Evolutionary conservation across 2,329 filamentous ascomycete genomes (phyloP), one percentile per base, ranked within the genome.

Genomic region (Aspergillus carbonarius): DNA sequence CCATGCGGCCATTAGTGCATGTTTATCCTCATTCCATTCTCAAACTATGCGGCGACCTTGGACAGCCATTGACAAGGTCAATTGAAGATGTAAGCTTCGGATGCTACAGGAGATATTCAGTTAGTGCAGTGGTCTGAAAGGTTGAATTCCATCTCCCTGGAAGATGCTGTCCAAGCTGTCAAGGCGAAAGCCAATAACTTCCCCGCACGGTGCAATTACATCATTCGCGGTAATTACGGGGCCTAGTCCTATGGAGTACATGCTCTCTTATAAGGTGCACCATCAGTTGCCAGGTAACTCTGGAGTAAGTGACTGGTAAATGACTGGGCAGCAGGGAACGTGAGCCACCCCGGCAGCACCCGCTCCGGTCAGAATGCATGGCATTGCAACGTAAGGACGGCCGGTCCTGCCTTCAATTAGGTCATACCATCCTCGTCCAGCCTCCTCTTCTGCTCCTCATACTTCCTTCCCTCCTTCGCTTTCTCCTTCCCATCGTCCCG

Each of bases 271-370:
- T 27, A 27, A 12, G 9, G 42, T n/a, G 15, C 42, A 47, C 12
- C 12, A 13, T 25, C 15, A 27, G 10, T 6, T n/a, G 5, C 25
- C 25, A 25, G 15, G 42, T 50, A 50, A 40, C 34, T 27, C 57
- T 30, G 32, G 5, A 47, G 23, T 52, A 27, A 53, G 23, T 25
- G n/a, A 53, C 35, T 40, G 39, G 39, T 42, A 42, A 42, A 42
- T 42, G 18, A 42, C 18, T 17, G 39, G 12, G 6, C 39, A 42
- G 39, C 39, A 42, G 10, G 39, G 39, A 42, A 23, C 18, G 13
- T 15, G 51, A 32, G 37, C 55, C 58, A 62, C 55, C 23, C 62
- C 62, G 62, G 58, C 52, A 54, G 39, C 25, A 47, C 35, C 56
- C 50, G 60, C 52, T 62, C 60, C 60, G 60, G 55, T 13, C 30